These are phyloP conservation scores for Mortierella claussenii DNA, from an alignment of 192 early-diverging fungal species.

Conservation along the genomic window DNA sequence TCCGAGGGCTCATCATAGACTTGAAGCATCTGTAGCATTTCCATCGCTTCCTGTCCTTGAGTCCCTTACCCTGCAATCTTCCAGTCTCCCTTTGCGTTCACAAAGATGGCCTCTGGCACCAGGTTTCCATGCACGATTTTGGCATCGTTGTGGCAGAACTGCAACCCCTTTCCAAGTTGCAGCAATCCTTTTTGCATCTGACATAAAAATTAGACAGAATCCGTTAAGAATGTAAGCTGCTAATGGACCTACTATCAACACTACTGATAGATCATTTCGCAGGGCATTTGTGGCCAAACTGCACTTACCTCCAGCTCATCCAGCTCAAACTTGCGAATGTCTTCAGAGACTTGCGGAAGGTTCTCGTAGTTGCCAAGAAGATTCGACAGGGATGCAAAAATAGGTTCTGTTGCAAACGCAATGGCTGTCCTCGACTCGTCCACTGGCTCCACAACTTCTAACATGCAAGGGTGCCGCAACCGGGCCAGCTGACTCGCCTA, in stretches of 20 bases:
- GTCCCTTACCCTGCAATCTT: conserved; percentile 81
- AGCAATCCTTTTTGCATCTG: conserved; percentile 83
- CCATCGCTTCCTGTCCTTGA: no score
- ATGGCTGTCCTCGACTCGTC: conserved; percentile 71
- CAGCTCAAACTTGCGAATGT: conserved; percentile 70
- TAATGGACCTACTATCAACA: background rate
- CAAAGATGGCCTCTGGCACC: conserved; percentile 76
- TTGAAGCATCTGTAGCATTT: no score
- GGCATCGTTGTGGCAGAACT: conserved; percentile 81
- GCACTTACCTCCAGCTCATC: conserved; percentile 79
- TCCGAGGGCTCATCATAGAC: no score
- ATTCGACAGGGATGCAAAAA: conserved; percentile 71
- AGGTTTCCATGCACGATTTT: conserved; percentile 79
- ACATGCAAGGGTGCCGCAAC: conserved; percentile 80
- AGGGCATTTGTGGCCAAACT: no score
- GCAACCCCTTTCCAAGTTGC: conserved; percentile 76
- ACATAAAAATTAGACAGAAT: background rate
- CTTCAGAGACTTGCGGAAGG: conserved; percentile 47
- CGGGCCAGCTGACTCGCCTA: conserved; percentile 72
- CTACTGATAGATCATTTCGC: no score
- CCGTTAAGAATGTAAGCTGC: background rate
- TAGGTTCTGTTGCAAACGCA: conserved; percentile 83
- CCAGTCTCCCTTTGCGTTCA: conserved; percentile 86
- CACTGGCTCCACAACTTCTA: conserved; percentile 81
- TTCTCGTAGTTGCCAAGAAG: conserved; percentile 66